These are phyloP conservation scores for Plenodomus tracheiphilus DNA, from an alignment of 2,329 filamentous ascomycete species.

Conservation along the genomic window DNA sequence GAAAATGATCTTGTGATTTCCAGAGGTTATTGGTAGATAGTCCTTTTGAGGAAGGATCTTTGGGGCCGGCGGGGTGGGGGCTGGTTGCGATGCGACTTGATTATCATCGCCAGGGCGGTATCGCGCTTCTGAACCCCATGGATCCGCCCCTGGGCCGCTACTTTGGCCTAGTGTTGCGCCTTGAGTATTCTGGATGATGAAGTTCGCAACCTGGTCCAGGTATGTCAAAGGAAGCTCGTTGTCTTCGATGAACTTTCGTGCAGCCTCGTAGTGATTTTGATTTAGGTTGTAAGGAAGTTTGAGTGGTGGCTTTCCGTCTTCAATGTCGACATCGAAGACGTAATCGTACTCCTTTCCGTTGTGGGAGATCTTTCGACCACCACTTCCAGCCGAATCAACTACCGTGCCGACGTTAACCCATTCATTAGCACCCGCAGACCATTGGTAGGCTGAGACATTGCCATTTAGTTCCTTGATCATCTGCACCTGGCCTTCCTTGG, in stretches of 20 bases:
- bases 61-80: slow-evolving; percentile 47
- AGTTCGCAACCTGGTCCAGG: slow-evolving; percentile 88
- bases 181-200: slow-evolving; percentile 87
- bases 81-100: slow-evolving; percentile 40
- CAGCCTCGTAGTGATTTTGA: slow-evolving; percentile 89
- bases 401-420: slow-evolving; percentile 95
- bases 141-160: slow-evolving; percentile 62
- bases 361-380: slow-evolving; percentile 65
- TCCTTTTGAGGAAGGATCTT: slow-evolving; percentile 76
- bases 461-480: slow-evolving; percentile 86
- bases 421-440: slow-evolving; percentile 68
- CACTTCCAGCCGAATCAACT: slow-evolving; percentile 84
- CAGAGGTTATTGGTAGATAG: slow-evolving; percentile 76
- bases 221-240: slow-evolving; percentile 88
- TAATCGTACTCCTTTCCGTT: slow-evolving; percentile 91
- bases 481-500: slow-evolving; percentile 94
- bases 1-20: slow-evolving; percentile 70
- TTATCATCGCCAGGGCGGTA: slow-evolving; percentile 72
- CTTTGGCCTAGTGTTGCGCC: slow-evolving; percentile 76
- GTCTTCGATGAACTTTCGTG: slow-evolving; percentile 85
- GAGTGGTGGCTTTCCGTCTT: slow-evolving; percentile 87
- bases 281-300: slow-evolving; percentile 94
- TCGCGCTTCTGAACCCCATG: slow-evolving; percentile 75
- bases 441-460: slow-evolving; percentile 82
- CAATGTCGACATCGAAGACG: slow-evolving; percentile 95